Percentiles rank a stretch among this genome's conserved stretches.
Conservation (phyloP, 805 yeast species). For the Saturnispora galanensis region DNA sequence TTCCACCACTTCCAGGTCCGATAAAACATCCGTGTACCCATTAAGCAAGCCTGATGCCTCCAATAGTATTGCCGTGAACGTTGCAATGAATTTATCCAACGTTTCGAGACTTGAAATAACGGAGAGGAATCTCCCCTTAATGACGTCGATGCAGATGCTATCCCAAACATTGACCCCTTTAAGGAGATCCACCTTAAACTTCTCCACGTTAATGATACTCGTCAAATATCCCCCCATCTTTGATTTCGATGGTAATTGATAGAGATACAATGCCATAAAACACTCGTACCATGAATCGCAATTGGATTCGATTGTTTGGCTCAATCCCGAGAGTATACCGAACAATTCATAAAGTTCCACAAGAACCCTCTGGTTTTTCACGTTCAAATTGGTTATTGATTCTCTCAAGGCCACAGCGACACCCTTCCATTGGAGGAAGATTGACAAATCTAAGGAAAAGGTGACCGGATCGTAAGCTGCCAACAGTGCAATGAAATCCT, state of each 20-base stretch:
- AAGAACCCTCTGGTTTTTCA: constrained; percentile 22
- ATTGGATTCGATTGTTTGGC: constrained; percentile 37
- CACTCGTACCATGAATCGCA: constrained; percentile 64
- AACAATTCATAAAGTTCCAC: constrained; percentile 34
- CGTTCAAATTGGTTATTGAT: constrained; percentile 20
- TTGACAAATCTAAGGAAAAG: constrained; percentile 29
- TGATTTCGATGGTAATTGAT: constrained; percentile 45
- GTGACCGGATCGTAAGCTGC: constrained; percentile 29
- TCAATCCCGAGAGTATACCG: constrained; percentile 37
- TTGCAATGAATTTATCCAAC: constrained; percentile 53
- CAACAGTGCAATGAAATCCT: constrained; percentile 33
- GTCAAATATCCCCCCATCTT: constrained; percentile 33
- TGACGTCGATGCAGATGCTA: constrained; percentile 42
- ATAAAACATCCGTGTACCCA: constrained; percentile 23
- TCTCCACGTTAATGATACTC: constrained; percentile 22
- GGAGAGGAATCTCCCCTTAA: constrained; percentile 46
- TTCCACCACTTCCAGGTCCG: background rate
- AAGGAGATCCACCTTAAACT: constrained; percentile 20
- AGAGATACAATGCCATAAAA: constrained; percentile 32
- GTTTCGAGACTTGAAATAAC: constrained; percentile 50
- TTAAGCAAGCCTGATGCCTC: constrained; percentile 55
- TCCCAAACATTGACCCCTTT: constrained; percentile 41
- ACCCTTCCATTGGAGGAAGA: constrained; percentile 42
- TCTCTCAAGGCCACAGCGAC: constrained; percentile 42
- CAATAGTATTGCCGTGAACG: constrained; percentile 49